Evolutionary conservation across 495 filamentous ascomycete genomes (phyloP).

Genomic region (Aspergillus kassunensis): DNA sequence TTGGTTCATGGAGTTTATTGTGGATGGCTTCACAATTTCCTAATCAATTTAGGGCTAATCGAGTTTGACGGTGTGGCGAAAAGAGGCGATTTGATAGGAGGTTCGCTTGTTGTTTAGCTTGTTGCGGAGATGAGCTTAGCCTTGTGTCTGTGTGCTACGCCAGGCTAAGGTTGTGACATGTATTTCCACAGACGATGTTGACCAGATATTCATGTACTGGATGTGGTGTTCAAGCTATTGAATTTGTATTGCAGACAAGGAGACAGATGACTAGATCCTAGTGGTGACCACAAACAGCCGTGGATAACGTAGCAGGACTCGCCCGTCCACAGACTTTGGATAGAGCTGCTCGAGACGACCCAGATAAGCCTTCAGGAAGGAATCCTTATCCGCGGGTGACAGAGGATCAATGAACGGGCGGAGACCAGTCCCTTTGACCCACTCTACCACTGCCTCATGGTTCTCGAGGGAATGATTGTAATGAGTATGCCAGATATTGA

Average conservation of each 20-base stretch:
- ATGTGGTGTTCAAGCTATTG: too few species aligned
- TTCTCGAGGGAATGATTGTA: slow-evolving; percentile 49
- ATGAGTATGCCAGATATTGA: slow-evolving; percentile 49
- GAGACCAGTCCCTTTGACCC: slow-evolving; percentile 54
- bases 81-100: slow-evolving; percentile 8
- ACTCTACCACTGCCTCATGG: slow-evolving; percentile 49
- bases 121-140: not conserved
- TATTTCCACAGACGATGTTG: too few species aligned
- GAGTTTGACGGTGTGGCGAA: not conserved
- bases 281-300: slow-evolving; percentile 48
- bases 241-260: too few species aligned
- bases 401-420: slow-evolving; percentile 47
- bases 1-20: not conserved
- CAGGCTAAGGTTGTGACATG: too few species aligned
- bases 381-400: slow-evolving; percentile 26
- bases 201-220: too few species aligned
- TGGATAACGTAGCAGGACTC: slow-evolving; percentile 44
- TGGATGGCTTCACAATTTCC: not conserved
- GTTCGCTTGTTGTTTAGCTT: not conserved
- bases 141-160: not conserved
- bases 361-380: slow-evolving; percentile 41
- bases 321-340: slow-evolving; percentile 36
- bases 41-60: not conserved
- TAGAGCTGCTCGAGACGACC: slow-evolving; percentile 32
- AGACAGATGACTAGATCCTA: not conserved